Base-by-base conservation (phyloP, 176 grass and related monocot genomes). In the Ensete ventricosum region DNA sequence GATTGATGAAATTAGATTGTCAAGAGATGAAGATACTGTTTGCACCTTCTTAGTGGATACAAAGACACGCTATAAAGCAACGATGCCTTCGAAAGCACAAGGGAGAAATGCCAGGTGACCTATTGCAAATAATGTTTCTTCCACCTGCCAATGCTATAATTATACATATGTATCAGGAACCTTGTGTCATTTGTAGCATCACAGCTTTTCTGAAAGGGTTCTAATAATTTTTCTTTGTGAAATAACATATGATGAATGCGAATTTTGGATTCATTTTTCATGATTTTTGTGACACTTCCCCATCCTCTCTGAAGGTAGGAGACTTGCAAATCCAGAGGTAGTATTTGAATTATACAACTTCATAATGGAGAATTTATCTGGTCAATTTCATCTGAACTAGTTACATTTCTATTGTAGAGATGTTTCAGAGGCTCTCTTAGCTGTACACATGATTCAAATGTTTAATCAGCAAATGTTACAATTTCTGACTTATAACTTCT, bases 21-120 rank as follows among this genome's bases (percentile, higher is more conserved):
- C 77, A 10, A 14, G 64, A 43, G 75, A 89, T 91, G 82, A 67
- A 17, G 23, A 55, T 78, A 53, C 88, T 21, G 64, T 79, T 55
- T 83, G 74, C 75, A 88, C 95, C 43, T 77, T 87, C 24, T 79
- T 94, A 51, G 84, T 91, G 74, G 95, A 99, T 64, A 94, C 88
- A 49, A 99, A 99, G 81, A 99, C 95, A 69, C 86, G 88, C 55
- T 67, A 19, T 53, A 94, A 66, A 50, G 67, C 73, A 74, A 94
- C 73, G 68, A 0, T 77, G 19, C 86, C 95, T 53, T 84, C 86
- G 14, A 81, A 93, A 85, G 85, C 84, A 73, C 95, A 99, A 79
- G 94, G 91, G 76, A 85, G 90, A 91, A 99, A 99, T 84, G 90
- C 86, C 89, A 93, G 88, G 90, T 98, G 60, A 78, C 29, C 11